phyloP scores from a whole-genome alignment of 352 stramenopile species.

The Phytophthora podocarpi region DNA sequence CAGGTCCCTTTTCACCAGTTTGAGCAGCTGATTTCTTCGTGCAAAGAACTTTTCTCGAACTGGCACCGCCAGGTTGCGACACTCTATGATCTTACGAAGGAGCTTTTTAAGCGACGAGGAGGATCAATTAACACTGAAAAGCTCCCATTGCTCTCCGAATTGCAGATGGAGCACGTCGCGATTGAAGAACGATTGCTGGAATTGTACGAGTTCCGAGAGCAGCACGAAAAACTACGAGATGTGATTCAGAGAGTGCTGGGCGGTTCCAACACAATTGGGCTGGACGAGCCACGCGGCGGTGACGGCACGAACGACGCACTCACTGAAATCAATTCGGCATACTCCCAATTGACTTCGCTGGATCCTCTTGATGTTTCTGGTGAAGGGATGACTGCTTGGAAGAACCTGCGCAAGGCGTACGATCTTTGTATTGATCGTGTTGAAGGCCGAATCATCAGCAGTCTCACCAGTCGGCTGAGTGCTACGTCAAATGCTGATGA shows the following conservation, averaged over 20 bases:
- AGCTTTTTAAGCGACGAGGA: constrained; percentile 83
- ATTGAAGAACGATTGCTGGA: constrained; percentile 90
- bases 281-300: constrained; percentile 43
- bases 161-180: constrained; percentile 85
- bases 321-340: constrained; percentile 90
- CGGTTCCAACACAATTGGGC: constrained; percentile 37
- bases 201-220: constrained; percentile 89
- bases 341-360: constrained; percentile 77
- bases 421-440: constrained; percentile 92
- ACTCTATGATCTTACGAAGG: constrained; percentile 89
- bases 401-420: constrained; percentile 89
- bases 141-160: constrained; percentile 73
- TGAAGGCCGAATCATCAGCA: constrained; percentile 92
- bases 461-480: constrained; percentile 87
- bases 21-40: constrained; percentile 71
- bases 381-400: constrained; percentile 84
- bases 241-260: constrained; percentile 89
- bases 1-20: constrained; percentile 88
- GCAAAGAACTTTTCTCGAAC: constrained; percentile 86
- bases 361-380: constrained; percentile 88
- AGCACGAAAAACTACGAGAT: constrained; percentile 91
- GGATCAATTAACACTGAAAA: constrained; percentile 85
- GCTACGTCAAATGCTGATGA: constrained; percentile 93
- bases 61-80: constrained; percentile 83
- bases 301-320: constrained; percentile 85